Base-by-base conservation (phyloP, 2,329 filamentous ascomycete genomes). In the Epichloe coenophiala region DNA sequence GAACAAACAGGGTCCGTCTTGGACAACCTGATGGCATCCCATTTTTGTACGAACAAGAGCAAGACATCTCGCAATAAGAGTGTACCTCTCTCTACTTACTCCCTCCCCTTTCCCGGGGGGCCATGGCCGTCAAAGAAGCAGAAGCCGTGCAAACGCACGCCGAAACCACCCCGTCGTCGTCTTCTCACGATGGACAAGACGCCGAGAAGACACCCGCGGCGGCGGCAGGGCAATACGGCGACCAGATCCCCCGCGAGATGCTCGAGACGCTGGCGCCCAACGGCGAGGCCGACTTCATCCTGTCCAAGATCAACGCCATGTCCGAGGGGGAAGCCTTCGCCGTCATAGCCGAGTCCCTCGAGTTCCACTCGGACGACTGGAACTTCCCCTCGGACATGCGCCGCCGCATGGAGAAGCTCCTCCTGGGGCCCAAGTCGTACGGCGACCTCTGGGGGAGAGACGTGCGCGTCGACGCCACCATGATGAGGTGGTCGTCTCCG, bases 281-380 rank as follows among this genome's bases (percentile, higher is more conserved):
- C 42, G 69, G 67, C 42, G 69, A 72, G 53, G 58, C 21, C 23
- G 55, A 53, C 17, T 69, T 69, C 55, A 68, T 72, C 48, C 57
- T 70, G 21, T 61, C 63, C 36, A 68, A 64, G 55, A 66, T 72
- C 56, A 68, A 69, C 53, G 60, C 54, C 54, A 71, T 72, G 68
- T 62, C 58, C 42, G 67, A 69, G 58, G 68, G 70, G 31, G 68
- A 71, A 50, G 70, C 70, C 0, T 27, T 69, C 5, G 64, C 61
- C 27, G 70, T 71, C 46, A 53, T 72, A 8, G 50, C 57, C 2
- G 68, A 71, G 54, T 60, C 64, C 0, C 55, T 68, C 47, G 57
- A 61, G 17, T 71, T 71, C 54, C 67, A 70, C 53, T 57, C 60
- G 21, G 69, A 71, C 49, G 70, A 72, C 56, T 71, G 68, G 67